Evolutionary conservation across 306 rosid species (phyloP).

Genomic region (Trichosanthes truncata): DNA sequence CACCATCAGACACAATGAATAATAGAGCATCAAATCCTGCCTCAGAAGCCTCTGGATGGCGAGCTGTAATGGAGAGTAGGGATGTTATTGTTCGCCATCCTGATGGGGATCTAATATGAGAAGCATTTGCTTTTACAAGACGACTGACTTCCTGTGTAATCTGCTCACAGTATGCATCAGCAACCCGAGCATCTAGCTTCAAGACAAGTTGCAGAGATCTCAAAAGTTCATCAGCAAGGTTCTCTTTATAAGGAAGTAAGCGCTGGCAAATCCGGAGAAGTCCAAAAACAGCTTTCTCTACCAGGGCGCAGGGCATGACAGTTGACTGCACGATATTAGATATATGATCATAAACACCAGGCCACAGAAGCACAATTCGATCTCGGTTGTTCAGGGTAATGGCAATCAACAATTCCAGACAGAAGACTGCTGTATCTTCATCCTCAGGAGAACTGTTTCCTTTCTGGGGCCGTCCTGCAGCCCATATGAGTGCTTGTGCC

Average conservation of each 20-base stretch:
- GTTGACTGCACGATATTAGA: conserved; percentile 89
- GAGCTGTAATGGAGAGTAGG: conserved; percentile 70
- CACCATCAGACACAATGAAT: conserved; percentile 80
- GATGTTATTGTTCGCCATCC: conserved; percentile 97
- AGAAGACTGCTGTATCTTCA: conserved; percentile 97
- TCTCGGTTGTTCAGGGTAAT: conserved; percentile 93
- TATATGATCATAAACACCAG: conserved; percentile 93
- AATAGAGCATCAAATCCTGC: conserved; percentile 83
- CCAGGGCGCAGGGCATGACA: conserved; percentile 87
- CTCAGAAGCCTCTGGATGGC: conserved; percentile 92
- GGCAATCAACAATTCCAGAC: conserved; percentile 90
- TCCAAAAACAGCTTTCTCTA: conserved; percentile 97
- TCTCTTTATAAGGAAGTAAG: conserved; percentile 94
- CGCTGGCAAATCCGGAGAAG: conserved; percentile 92
- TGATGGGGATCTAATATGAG: conserved; percentile 81
- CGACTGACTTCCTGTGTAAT: conserved; percentile 95
- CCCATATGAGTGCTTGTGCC: conserved; percentile 87
- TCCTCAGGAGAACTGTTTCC: conserved; percentile 88
- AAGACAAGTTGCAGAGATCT: conserved; percentile 86
- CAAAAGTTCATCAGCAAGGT: conserved; percentile 89
- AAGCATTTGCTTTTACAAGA: conserved; percentile 90
- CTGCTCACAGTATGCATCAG: conserved; percentile 95
- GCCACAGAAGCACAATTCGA: conserved; percentile 92
- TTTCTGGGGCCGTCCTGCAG: conserved; percentile 84
- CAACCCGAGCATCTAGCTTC: conserved; percentile 98